These are phyloP conservation scores for Sordariomycetes sp. DNA, from an alignment of 2,329 filamentous ascomycete species.

Conservation along the genomic window DNA sequence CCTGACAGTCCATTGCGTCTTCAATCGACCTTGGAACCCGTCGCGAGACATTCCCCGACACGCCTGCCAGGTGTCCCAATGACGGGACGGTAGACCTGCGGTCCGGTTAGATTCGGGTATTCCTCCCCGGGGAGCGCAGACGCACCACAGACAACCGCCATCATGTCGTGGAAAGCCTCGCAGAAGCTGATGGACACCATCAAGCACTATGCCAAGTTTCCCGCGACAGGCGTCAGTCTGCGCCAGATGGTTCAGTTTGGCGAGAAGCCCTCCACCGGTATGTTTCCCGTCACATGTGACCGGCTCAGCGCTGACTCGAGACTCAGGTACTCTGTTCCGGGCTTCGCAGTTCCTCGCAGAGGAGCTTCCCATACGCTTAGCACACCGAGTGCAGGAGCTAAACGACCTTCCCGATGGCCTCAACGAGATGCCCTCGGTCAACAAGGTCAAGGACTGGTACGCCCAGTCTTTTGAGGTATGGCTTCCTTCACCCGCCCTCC, in stretches of 20 bases:
- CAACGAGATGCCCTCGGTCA: constrained; percentile 95
- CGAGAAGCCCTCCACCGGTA: constrained; percentile 84
- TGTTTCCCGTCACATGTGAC: constrained; percentile 18
- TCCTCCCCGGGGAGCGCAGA: not conserved
- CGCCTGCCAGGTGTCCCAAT: not conserved
- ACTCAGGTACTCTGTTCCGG: constrained; percentile 91
- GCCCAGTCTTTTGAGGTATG: constrained; percentile 96
- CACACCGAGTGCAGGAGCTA: constrained; percentile 92
- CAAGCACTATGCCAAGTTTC: constrained; percentile 93
- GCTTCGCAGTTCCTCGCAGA: constrained; percentile 97
- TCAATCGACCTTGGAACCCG: no score
- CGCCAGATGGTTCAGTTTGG: constrained; percentile 99
- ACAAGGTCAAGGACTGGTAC: constrained; percentile 95
- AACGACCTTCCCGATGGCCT: constrained; percentile 88
- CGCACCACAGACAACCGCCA: constrained; percentile 7
- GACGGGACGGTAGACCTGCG: not conserved
- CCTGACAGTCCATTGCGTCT: not conserved
- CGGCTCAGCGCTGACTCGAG: constrained; percentile 1
- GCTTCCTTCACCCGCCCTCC: constrained; percentile 1
- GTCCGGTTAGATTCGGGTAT: constrained; percentile 2
- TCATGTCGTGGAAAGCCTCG: constrained; percentile 90
- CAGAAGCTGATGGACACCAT: constrained; percentile 93
- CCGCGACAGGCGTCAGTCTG: constrained; percentile 90
- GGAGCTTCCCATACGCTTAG: constrained; percentile 92
- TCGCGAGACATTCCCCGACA: no score